A percentile compares a stretch with the other conserved stretches of the same genome.
These are phyloP conservation scores for Juglanconis juglandina DNA, from an alignment of 2,329 filamentous ascomycete genomes.

Conservation along the genomic window DNA sequence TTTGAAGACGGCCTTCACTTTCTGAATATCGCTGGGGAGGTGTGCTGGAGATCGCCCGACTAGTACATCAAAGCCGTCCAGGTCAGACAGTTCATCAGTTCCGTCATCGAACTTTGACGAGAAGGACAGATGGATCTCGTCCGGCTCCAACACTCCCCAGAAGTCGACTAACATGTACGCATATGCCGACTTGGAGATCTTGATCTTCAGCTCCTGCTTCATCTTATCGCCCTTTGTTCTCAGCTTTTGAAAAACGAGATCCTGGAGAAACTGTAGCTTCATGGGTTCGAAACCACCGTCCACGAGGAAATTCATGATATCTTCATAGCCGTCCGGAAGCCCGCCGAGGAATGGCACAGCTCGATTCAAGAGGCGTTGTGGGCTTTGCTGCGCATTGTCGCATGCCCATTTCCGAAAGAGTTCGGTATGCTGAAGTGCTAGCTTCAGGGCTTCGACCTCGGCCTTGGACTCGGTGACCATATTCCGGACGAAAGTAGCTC, in stretches of 20 bases:
- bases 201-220: slow-evolving; percentile 56
- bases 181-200: slow-evolving; percentile 58
- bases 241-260: slow-evolving; percentile 45
- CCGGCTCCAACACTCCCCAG: slow-evolving; percentile 53
- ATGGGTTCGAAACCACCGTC: slow-evolving; percentile 58
- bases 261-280: slow-evolving; percentile 45
- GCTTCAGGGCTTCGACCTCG: slow-evolving; percentile 50
- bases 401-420: slow-evolving; percentile 54
- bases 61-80: slow-evolving; percentile 59
- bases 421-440: slow-evolving; percentile 47
- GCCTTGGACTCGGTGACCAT: slow-evolving; percentile 47
- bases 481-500: slow-evolving; percentile 43
- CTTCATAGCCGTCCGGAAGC: slow-evolving; percentile 46
- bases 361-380: slow-evolving; percentile 36
- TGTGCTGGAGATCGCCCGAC: slow-evolving; percentile 70
- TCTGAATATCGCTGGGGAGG: slow-evolving; percentile 70
- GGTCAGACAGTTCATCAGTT: slow-evolving; percentile 48
- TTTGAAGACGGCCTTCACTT: slow-evolving; percentile 56
- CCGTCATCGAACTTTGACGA: slow-evolving; percentile 59
- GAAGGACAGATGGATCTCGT: slow-evolving; percentile 67
- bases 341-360: slow-evolving; percentile 45
- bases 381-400: slow-evolving; percentile 32
- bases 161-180: slow-evolving; percentile 70
- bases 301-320: slow-evolving; percentile 51
- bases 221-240: slow-evolving; percentile 51